phyloP scores from a whole-genome alignment of 2,329 filamentous ascomycete species.

The Triangularia setosa region DNA sequence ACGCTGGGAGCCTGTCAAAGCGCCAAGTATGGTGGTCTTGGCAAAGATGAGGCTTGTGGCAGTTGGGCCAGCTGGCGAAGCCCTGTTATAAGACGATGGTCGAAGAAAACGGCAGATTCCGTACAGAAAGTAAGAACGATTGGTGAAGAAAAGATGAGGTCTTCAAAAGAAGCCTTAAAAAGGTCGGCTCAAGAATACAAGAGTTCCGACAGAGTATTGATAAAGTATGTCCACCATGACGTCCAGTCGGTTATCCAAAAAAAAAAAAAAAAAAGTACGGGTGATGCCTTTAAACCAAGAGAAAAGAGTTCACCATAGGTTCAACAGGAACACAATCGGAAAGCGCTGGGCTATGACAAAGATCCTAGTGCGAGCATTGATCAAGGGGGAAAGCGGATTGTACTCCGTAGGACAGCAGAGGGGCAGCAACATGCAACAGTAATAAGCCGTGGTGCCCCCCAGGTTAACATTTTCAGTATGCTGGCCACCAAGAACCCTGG shows the following conservation, averaged over 20 bases:
- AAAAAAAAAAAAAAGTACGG: background rate
- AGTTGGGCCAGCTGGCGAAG: background rate
- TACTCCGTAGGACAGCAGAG: background rate
- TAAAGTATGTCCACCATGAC: background rate
- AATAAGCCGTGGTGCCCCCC: background rate
- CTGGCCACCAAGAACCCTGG: background rate
- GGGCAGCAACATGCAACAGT: background rate
- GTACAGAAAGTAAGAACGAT: background rate
- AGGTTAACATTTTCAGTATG: background rate
- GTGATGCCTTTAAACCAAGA: background rate
- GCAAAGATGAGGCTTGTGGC: background rate
- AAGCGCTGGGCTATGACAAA: background rate
- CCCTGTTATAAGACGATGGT: background rate
- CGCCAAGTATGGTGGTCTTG: background rate
- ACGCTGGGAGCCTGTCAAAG: background rate
- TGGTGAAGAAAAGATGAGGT: background rate
- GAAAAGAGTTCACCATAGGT: background rate
- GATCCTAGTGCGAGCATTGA: background rate
- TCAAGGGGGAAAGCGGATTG: background rate
- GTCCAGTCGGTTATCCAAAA: background rate
- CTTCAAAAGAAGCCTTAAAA: background rate
- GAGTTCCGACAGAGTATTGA: background rate
- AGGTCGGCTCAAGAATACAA: background rate
- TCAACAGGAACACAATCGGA: background rate
- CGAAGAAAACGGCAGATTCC: background rate